Base-by-base conservation (phyloP, 106 monocot genomes). In the Acanthochlamys bracteata region DNA sequence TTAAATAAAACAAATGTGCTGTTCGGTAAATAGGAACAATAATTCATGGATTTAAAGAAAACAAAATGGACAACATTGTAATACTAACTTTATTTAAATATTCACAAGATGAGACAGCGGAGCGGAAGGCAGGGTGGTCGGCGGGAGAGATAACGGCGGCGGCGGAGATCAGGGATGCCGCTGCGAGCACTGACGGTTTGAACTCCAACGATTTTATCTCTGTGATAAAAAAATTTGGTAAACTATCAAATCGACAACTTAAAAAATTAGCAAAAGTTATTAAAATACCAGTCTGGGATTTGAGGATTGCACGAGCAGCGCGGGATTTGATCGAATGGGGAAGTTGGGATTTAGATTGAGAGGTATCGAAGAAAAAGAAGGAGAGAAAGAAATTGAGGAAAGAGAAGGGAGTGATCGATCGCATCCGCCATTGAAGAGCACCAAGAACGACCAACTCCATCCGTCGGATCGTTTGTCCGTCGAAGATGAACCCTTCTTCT, bases 361-460 rank as follows among this genome's bases (percentile, higher is more conserved):
- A 40, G 19, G 40, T 6, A 2, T 20, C 42, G 24, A 74, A 75
- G 27, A 41, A 63, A 64, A 86, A 91, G 65, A 76, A 71, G 63
- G 81, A 25, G 42, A 82, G 65, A 74, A 95, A 95, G 82, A 82
- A 90, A 42, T 71, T 53, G 69, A 95, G 79, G 76, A 95, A 95
- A 25, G 82, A 79, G 82, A 95, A 84, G 20, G 95, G 95, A 7
- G 90, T 95, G 75, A 95, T 78, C 21, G 95, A 95, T 51, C 95
- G 86, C 95, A 87, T 87, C 77, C 95, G 71, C 95, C 95, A 95
- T 11, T 78, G 75, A 11, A 95, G 73, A 47, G 82, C 69, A 20
- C 78, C 73, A 27, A 95, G 87, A 19, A 95, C 84, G 3, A 90
- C 33, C 19, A 84, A 67, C 63, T 95, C 95, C 95, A 95, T 95